Conservation (phyloP, 345 rosid genomes). For the Viola odorata region DNA sequence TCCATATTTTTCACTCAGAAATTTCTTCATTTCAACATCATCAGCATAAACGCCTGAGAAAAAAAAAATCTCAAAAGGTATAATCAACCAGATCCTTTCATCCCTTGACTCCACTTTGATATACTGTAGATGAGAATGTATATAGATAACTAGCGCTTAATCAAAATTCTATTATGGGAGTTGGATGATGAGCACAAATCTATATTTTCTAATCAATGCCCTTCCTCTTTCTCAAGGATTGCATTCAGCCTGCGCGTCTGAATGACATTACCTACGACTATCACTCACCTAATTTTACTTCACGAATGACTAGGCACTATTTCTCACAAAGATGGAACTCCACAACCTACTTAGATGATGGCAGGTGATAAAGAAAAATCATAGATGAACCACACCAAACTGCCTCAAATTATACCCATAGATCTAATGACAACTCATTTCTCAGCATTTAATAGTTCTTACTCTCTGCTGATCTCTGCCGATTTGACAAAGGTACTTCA, state of each 20-base stretch:
- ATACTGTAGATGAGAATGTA: background rate
- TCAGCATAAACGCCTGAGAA: constrained; percentile 72
- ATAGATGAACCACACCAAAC: background rate
- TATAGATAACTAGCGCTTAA: background rate
- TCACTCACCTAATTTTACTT: too few species aligned
- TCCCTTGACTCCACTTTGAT: background rate
- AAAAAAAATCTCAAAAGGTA: background rate
- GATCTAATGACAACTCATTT: background rate
- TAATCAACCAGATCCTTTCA: background rate
- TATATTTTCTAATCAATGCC: too few species aligned
- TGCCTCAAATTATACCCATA: background rate
- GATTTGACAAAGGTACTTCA: background rate
- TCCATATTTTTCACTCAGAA: constrained; percentile 54
- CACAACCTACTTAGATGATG: too few species aligned
- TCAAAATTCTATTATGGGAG: too few species aligned
- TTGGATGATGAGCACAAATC: too few species aligned
- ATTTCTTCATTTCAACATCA: constrained; percentile 46
- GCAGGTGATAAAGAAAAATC: too few species aligned
- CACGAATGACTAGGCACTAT: too few species aligned
- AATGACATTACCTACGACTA: too few species aligned
- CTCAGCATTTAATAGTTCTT: background rate
- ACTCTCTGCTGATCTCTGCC: background rate
- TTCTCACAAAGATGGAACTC: too few species aligned
- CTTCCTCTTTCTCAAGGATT: too few species aligned
- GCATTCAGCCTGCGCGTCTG: too few species aligned